Conservation (phyloP, 2,329 filamentous ascomycete genomes). For the Hyphodiscus sp. region DNA sequence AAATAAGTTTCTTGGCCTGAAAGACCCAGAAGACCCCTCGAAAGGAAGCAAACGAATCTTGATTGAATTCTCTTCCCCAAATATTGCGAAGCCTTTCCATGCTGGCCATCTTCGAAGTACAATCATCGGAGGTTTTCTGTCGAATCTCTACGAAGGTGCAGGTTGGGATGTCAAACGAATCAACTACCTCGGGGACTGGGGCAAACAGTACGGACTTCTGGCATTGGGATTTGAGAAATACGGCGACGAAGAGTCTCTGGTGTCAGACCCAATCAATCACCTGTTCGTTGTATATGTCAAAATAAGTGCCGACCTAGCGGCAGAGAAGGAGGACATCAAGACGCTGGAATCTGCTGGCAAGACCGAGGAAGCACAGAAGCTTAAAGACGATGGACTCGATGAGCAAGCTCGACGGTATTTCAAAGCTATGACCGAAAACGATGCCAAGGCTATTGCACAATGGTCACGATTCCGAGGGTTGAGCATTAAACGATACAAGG, state of each 20-base stretch:
- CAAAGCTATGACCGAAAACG: constrained; percentile 64
- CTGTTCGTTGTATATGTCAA: constrained; percentile 76
- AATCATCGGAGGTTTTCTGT: constrained; percentile 67
- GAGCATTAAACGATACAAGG: constrained; percentile 59
- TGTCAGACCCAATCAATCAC: constrained; percentile 72
- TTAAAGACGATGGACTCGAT: constrained; percentile 55
- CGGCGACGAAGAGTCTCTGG: constrained; percentile 64
- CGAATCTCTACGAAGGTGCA: constrained; percentile 60
- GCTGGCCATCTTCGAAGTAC: constrained; percentile 70
- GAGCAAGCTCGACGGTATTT: constrained; percentile 71
- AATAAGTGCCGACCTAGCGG: constrained; percentile 57
- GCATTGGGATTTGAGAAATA: constrained; percentile 71
- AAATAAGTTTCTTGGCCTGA: constrained; percentile 53
- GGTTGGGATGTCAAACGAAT: constrained; percentile 66
- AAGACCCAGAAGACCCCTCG: constrained; percentile 53
- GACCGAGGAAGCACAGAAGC: constrained; percentile 40
- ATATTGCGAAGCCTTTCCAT: constrained; percentile 80
- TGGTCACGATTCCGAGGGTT: constrained; percentile 63
- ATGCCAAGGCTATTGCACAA: constrained; percentile 50
- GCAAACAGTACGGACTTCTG: constrained; percentile 63
- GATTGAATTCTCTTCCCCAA: constrained; percentile 79
- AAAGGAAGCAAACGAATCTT: constrained; percentile 47
- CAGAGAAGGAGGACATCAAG: constrained; percentile 61
- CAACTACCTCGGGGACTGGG: constrained; percentile 78
- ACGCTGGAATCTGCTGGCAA: constrained; percentile 31